phyloP scores from a whole-genome alignment of 202 grass and related monocot genomes.

The Musa balbisiana region DNA sequence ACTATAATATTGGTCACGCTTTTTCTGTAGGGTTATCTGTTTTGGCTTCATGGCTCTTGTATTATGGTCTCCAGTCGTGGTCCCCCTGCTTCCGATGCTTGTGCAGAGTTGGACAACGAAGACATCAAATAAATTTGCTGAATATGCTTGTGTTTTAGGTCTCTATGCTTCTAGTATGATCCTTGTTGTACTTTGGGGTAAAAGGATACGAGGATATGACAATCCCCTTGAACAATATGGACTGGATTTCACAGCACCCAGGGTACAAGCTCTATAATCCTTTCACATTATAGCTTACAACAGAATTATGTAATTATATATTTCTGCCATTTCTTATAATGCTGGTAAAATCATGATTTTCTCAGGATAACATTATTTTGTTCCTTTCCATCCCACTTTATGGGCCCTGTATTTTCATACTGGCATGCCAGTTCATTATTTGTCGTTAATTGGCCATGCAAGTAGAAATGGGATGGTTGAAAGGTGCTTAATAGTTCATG shows the following conservation, averaged over 20 bases:
- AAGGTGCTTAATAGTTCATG: not conserved
- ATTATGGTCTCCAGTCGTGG: conserved; percentile 86
- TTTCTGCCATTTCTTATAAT: not conserved
- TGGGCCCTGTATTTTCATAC: not conserved
- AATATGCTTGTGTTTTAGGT: conserved; percentile 63
- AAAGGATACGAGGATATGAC: conserved; percentile 76
- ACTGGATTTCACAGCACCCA: conserved; percentile 43
- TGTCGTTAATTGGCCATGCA: not conserved
- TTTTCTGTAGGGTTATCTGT: conserved; percentile 49
- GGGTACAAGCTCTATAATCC: conserved; percentile 40
- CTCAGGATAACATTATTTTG: too few relatives aligned
- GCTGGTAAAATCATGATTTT: not conserved
- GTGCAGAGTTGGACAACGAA: conserved; percentile 81
- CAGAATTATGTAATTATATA: conserved; percentile 1
- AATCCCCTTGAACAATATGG: conserved; percentile 85
- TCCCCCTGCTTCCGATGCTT: conserved; percentile 72
- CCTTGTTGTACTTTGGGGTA: conserved; percentile 87
- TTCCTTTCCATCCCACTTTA: too few relatives aligned
- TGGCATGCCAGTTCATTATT: not conserved
- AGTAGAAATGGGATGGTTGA: not conserved
- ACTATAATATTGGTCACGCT: not conserved
- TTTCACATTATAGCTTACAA: conserved; percentile 10
- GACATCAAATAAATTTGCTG: conserved; percentile 54
- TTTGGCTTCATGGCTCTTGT: conserved; percentile 84
- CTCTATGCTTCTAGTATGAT: conserved; percentile 65